Conservation (phyloP, 805 yeast species). For the Myxozyma mucilagina region DNA sequence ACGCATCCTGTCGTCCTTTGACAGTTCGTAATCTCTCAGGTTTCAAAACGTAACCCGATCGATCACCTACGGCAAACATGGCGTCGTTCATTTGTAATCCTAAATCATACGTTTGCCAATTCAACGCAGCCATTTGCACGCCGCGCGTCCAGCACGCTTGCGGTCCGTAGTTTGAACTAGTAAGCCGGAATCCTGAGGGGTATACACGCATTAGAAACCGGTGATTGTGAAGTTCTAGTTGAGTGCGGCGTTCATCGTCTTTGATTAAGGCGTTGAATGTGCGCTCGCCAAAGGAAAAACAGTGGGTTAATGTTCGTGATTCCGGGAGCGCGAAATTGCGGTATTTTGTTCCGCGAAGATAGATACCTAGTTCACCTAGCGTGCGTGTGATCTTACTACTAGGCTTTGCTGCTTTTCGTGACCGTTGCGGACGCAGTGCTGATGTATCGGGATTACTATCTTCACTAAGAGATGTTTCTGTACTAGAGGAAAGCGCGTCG, state of each 20-base stretch:
- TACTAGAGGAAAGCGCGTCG: slow-evolving; percentile 14
- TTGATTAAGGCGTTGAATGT: slow-evolving; percentile 61
- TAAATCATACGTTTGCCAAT: slow-evolving; percentile 42
- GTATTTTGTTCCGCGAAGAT: slow-evolving; percentile 73
- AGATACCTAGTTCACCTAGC: slow-evolving; percentile 65
- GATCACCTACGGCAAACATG: slow-evolving; percentile 61
- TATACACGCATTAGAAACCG: slow-evolving; percentile 77
- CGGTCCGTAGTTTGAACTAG: slow-evolving; percentile 81
- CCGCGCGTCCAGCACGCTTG: slow-evolving; percentile 80
- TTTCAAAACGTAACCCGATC: slow-evolving; percentile 76
- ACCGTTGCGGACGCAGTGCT: slow-evolving; percentile 19
- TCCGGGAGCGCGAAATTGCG: slow-evolving; percentile 83
- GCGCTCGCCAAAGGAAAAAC: slow-evolving; percentile 84
- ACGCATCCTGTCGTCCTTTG: not conserved
- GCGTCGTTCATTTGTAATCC: slow-evolving; percentile 90
- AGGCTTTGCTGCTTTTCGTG: slow-evolving; percentile 17
- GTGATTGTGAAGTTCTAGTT: slow-evolving; percentile 75
- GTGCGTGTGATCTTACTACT: slow-evolving; percentile 39
- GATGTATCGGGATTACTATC: slow-evolving; percentile 36
- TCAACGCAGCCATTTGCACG: slow-evolving; percentile 91
- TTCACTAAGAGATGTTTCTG: slow-evolving; percentile 37
- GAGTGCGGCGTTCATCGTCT: slow-evolving; percentile 54
- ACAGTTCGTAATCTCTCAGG: slow-evolving; percentile 50
- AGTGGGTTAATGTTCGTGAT: slow-evolving; percentile 75
- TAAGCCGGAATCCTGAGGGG: slow-evolving; percentile 76